Percentiles rank a stretch among this genome's conserved stretches.
Evolutionary conservation across 331 rosid genomes (phyloP).

Genomic region (Spiraea crenata): DNA sequence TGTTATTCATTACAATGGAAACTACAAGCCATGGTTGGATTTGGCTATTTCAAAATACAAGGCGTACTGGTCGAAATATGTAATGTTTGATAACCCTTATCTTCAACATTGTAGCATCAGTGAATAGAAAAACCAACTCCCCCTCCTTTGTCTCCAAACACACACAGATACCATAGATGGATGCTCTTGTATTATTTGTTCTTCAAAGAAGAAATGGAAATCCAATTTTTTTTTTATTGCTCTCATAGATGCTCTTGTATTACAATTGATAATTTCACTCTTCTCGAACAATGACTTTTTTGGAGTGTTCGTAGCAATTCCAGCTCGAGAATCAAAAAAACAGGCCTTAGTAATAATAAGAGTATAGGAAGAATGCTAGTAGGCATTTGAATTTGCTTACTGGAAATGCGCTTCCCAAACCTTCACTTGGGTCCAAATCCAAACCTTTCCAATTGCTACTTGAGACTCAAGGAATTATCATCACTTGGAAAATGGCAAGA

Average conservation of each 20-base stretch:
- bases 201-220: neutral
- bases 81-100: constrained; percentile 72
- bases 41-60: constrained; percentile 91
- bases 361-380: no score
- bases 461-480: constrained; percentile 32
- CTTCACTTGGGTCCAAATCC: neutral
- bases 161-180: neutral
- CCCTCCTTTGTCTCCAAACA: neutral
- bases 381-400: neutral
- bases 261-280: no score
- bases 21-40: constrained; percentile 95
- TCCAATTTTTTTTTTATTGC: neutral
- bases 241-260: neutral
- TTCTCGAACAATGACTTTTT: no score
- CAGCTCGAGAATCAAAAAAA: no score
- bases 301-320: no score
- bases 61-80: constrained; percentile 84
- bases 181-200: constrained; percentile 1
- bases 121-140: constrained; percentile 23
- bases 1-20: constrained; percentile 91
- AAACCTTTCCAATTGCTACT: constrained; percentile 26
- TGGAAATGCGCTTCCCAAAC: constrained; percentile 29
- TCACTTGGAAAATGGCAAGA: constrained; percentile 36
- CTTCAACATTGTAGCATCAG: constrained; percentile 60
- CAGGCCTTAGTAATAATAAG: no score